Evolutionary conservation across 306 rosid genomes (phyloP), one percentile per base, ranked within the genome.

Genomic region (Bauhinia variegata): DNA sequence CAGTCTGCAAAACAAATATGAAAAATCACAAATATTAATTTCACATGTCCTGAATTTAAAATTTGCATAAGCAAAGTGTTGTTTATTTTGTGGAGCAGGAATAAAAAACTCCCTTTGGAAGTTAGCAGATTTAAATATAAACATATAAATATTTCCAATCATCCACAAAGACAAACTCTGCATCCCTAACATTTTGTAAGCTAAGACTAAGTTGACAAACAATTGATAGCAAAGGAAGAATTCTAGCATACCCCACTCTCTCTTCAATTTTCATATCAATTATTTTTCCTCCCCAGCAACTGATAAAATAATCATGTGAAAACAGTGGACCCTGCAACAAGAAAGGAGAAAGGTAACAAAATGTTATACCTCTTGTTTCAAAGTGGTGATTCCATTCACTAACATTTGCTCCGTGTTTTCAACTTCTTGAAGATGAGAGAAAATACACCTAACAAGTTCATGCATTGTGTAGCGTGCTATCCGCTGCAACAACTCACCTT

Each of bases 401-500:
- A 81, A 50, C 54, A 84, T 57, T 51, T 53, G 54, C 68, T 88
- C 88, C 34, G 79, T 77, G 74, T 73, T 78, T 55, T 70, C 76
- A 75, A 95, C 79, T 56, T 95, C 91, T 65, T 91, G 89, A 69
- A 95, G 99, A 75, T 86, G 97, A 51, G 87, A 90, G 77, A 95
- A 90, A 46, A 90, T 95, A 75, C 91, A 85, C 72, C 99, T 75
- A 52, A 90, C 88, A 63, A 95, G 95, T 78, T 95, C 99, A 59
- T 95, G 91, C 87, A 95, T 84, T 53, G 99, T 88, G 83, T 90
- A 86, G 48, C 97, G 95, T 77, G 99, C 97, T 78, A 88, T 91
- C 74, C 92, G 83, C 79, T 95, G 99, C 91, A 95, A 75, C 79
- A 95, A 77, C 79, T 95, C 99, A 15, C 99, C 86, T 81, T 95